phyloP scores from a whole-genome alignment of 352 stramenopile species.

The Phytophthora constricta region DNA sequence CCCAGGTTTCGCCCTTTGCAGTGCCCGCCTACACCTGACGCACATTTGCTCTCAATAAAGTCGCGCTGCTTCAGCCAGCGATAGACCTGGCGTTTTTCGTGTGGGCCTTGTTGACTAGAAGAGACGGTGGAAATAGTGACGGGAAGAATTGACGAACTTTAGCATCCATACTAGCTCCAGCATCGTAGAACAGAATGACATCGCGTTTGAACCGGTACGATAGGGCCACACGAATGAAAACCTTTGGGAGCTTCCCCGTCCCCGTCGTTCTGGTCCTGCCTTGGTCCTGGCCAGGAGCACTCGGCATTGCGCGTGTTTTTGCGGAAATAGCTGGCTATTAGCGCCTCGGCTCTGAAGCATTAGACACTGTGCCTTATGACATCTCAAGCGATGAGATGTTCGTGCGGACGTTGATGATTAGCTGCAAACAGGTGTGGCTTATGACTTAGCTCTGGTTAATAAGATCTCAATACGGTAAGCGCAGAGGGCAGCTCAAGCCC shows the following conservation, averaged over 20 bases:
- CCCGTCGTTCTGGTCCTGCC: background rate
- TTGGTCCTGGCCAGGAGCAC: background rate
- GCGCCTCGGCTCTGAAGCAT: no score
- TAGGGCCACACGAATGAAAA: constrained; percentile 3
- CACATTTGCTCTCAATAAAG: background rate
- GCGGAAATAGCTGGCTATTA: no score
- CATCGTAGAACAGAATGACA: constrained; percentile 1
- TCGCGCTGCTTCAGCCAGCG: background rate
- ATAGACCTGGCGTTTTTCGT: constrained; percentile 9
- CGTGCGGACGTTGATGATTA: no score
- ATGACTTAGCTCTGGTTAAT: no score
- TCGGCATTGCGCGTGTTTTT: no score
- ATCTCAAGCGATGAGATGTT: no score
- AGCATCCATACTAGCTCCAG: background rate
- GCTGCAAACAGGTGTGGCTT: no score
- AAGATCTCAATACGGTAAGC: no score
- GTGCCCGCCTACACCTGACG: background rate
- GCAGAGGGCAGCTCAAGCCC: no score
- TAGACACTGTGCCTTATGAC: no score
- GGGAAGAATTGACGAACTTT: background rate
- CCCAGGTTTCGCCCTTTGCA: background rate
- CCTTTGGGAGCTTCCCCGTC: background rate
- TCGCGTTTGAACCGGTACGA: constrained; percentile 11
- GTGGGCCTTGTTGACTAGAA: background rate
- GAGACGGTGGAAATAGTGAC: background rate